A percentile compares a stretch with the other conserved stretches of the same genome.
Conservation (phyloP, 2,329 filamentous ascomycete genomes). For the Paecilomyces dactylethromorphus region DNA sequence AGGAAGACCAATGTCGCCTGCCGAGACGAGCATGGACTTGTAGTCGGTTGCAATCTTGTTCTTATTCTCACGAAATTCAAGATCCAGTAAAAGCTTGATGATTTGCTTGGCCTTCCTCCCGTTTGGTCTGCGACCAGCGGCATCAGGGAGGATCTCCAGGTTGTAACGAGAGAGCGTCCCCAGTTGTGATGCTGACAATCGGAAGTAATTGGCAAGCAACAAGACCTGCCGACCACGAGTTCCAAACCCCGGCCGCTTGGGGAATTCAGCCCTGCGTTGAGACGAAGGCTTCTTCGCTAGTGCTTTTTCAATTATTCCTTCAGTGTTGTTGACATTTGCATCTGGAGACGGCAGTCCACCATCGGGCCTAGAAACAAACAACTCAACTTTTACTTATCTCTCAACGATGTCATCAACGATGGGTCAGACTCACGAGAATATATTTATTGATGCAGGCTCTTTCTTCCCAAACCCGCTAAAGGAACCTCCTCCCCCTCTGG, state of each 20-base stretch:
- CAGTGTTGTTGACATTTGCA: slow-evolving; percentile 17
- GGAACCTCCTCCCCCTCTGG: slow-evolving; percentile 7
- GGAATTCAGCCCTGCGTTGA: slow-evolving; percentile 15
- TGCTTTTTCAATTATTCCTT: slow-evolving; percentile 19
- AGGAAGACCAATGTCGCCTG: slow-evolving; percentile 15
- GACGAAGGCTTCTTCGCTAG: slow-evolving; percentile 11
- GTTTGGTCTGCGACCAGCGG: slow-evolving; percentile 17
- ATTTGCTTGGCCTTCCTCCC: slow-evolving; percentile 43
- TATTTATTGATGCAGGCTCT: neutral
- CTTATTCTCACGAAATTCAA: slow-evolving; percentile 20
- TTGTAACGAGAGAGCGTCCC: slow-evolving; percentile 35
- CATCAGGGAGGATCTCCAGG: slow-evolving; percentile 23
- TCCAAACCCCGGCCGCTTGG: slow-evolving; percentile 32
- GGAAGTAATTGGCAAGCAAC: slow-evolving; percentile 35
- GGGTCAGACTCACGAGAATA: neutral
- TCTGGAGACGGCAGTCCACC: slow-evolving; percentile 14
- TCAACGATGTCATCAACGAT: neutral
- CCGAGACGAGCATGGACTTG: slow-evolving; percentile 29
- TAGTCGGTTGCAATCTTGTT: slow-evolving; percentile 34
- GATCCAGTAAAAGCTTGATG: slow-evolving; percentile 41
- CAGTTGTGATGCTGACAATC: slow-evolving; percentile 29
- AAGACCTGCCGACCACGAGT: slow-evolving; percentile 22
- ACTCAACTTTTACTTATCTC: neutral
- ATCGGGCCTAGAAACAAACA: slow-evolving; percentile 12
- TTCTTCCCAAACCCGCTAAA: neutral